Conservation (phyloP, 148 eudicot species). For the Salicornia ramosissima region DNA sequence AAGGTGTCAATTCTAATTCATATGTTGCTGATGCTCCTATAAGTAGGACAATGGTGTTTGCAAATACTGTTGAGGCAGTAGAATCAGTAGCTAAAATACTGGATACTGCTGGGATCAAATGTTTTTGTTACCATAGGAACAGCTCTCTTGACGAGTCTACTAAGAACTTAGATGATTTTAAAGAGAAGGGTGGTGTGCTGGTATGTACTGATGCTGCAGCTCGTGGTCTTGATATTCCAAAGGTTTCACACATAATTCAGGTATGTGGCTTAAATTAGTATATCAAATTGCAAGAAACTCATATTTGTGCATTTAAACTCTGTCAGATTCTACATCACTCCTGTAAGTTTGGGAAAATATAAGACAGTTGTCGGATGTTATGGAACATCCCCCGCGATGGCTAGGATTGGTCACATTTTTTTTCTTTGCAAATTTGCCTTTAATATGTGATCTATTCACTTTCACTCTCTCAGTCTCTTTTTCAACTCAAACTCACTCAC, state of each 20-base stretch:
- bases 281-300: neutral
- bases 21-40: constrained; percentile 28
- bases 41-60: constrained; percentile 84
- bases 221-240: constrained; percentile 86
- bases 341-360: neutral
- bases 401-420: no score
- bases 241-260: constrained; percentile 94
- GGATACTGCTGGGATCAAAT: constrained; percentile 53
- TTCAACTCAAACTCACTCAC: no score
- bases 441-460: no score
- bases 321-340: neutral
- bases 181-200: constrained; percentile 72
- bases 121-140: constrained; percentile 74
- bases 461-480: no score
- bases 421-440: no score
- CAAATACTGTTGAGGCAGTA: constrained; percentile 92
- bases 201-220: constrained; percentile 98
- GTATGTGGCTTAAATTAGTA: constrained; percentile 26
- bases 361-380: no score
- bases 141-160: constrained; percentile 67
- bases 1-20: constrained; percentile 25
- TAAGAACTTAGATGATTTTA: constrained; percentile 59
- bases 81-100: constrained; percentile 72
- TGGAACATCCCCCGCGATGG: no score
- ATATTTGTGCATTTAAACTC: neutral